Conservation (phyloP, 2,329 filamentous ascomycete genomes). For the Chaetomiaceae sp. region DNA sequence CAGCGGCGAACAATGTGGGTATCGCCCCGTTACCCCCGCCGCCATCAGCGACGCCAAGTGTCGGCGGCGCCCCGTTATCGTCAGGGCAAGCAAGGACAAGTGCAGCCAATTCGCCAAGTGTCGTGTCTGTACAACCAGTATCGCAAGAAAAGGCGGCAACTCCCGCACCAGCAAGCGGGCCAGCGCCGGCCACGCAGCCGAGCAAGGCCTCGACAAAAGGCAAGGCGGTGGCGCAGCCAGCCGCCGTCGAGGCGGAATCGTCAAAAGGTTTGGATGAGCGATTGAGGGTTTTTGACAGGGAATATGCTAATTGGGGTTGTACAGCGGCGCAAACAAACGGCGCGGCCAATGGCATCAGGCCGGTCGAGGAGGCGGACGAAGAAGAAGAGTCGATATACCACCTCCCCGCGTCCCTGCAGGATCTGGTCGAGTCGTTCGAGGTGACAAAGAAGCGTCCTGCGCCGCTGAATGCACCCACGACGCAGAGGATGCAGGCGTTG, state of each 20-base stretch:
- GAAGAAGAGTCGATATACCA: conserved; percentile 86
- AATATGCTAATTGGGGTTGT: conserved; percentile 19
- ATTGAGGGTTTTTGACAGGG: conserved; percentile 5
- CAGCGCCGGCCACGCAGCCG: conserved; percentile 21
- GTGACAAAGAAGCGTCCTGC: conserved; percentile 67
- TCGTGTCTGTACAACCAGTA: conserved; percentile 44
- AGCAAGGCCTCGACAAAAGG: conserved; percentile 36
- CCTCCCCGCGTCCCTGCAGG: conserved; percentile 80
- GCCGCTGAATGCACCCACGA: conserved; percentile 58
- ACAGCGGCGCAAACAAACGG: conserved; percentile 47
- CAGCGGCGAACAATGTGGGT: conserved; percentile 86
- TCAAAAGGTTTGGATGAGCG: conserved; percentile 38
- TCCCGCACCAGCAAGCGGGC: conserved; percentile 28
- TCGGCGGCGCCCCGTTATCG: conserved; percentile 45
- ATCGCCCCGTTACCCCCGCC: conserved; percentile 92
- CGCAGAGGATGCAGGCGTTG: conserved; percentile 68
- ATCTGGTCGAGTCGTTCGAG: conserved; percentile 88
- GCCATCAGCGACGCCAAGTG: conserved; percentile 52
- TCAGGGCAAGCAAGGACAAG: conserved; percentile 51
- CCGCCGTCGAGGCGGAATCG: conserved; percentile 40
- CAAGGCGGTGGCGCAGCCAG: conserved; percentile 38
- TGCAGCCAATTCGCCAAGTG: conserved; percentile 51
- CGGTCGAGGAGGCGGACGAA: conserved; percentile 38
- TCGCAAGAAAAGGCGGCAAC: conserved; percentile 33
- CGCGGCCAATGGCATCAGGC: conserved; percentile 48